Percentiles rank a stretch among this genome's conserved stretches.
phyloP scores from a whole-genome alignment of 768 basidiomycete genomes.

The Lactarius pseudohatsudake region DNA sequence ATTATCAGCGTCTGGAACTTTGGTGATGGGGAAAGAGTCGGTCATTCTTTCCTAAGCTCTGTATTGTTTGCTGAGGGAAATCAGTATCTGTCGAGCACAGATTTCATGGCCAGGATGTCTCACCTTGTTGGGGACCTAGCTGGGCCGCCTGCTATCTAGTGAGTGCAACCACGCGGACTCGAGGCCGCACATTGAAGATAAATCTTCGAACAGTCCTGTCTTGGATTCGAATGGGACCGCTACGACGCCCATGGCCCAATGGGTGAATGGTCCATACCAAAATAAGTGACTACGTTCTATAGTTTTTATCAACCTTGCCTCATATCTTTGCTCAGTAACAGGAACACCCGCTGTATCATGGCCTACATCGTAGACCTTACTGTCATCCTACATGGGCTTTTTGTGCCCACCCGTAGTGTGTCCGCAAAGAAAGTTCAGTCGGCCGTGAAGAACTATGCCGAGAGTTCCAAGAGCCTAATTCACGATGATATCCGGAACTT shows the following conservation, averaged over 20 bases:
- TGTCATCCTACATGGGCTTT: neutral
- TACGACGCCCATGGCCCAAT: neutral
- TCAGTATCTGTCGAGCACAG: conserved; percentile 10
- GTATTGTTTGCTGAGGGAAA: neutral
- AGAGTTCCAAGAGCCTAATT: neutral
- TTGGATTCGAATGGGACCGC: neutral
- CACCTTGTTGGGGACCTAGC: neutral
- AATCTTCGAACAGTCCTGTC: neutral
- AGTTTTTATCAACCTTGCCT: neutral
- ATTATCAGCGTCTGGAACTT: conserved; percentile 10
- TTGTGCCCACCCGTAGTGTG: neutral
- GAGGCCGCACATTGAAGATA: neutral
- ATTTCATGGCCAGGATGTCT: conserved; percentile 4
- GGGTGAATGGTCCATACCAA: neutral
- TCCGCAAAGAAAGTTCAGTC: neutral
- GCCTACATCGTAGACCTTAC: conserved; percentile 23
- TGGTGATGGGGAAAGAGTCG: neutral
- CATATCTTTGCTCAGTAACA: neutral
- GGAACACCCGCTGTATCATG: conserved; percentile 8
- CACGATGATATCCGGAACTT: conserved; percentile 3
- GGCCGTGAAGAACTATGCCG: neutral
- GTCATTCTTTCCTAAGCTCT: neutral
- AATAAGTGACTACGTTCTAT: neutral
- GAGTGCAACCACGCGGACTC: neutral
- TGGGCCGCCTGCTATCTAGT: neutral